These are phyloP conservation scores for Fusarium illudens DNA, from an alignment of 2,329 filamentous ascomycete genomes.

Conservation along the genomic window DNA sequence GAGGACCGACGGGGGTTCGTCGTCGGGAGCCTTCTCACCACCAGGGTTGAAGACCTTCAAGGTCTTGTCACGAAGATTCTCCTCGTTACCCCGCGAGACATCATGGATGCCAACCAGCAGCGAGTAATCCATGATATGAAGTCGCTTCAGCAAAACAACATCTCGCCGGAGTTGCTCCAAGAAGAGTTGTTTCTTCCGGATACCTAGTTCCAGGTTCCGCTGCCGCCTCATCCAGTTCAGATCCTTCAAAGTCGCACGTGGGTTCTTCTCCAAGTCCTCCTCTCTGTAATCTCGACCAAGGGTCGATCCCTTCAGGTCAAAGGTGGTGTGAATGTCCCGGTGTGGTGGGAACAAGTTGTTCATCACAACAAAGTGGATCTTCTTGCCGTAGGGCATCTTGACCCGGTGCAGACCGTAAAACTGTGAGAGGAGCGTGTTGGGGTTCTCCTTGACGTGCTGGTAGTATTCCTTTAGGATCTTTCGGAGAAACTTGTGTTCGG, in stretches of 20 bases:
- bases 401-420: conserved; percentile 98
- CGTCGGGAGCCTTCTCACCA: conserved; percentile 65
- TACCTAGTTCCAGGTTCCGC: conserved; percentile 85
- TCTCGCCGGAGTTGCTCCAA: conserved; percentile 88
- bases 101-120: conserved; percentile 95
- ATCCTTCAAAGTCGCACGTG: conserved; percentile 92
- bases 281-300: conserved; percentile 92
- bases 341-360: conserved; percentile 99
- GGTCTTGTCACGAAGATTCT: conserved; percentile 89
- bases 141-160: conserved; percentile 82
- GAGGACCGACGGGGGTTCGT: conserved; percentile 72
- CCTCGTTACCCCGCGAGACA: conserved; percentile 87
- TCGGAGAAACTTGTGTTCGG: conserved; percentile 86
- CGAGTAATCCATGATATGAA: conserved; percentile 99
- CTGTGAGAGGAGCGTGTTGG: conserved; percentile 95
- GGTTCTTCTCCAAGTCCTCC: conserved; percentile 86
- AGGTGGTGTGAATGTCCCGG: conserved; percentile 95
- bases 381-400: conserved; percentile 97
- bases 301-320: conserved; percentile 96
- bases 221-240: conserved; percentile 93
- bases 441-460: conserved; percentile 88
- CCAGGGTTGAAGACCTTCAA: conserved; percentile 94
- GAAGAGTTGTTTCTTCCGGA: conserved; percentile 87
- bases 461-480: conserved; percentile 93
- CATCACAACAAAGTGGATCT: conserved; percentile 99